Base-by-base conservation (phyloP, 2,329 filamentous ascomycete species). In the Colletotrichum destructivum region DNA sequence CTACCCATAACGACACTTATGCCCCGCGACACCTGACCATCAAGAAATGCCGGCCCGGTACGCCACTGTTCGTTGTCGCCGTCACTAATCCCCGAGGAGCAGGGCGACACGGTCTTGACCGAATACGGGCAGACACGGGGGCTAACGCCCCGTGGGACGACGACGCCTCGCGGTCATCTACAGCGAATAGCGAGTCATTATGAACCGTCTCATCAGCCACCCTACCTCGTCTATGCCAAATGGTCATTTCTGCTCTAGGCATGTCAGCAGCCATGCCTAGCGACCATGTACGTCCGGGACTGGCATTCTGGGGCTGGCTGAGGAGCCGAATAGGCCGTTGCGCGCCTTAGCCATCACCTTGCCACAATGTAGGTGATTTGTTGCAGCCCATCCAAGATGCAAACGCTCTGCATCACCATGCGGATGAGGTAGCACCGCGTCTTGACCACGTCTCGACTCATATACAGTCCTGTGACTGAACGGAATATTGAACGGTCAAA, bases 31-130 rank as follows among this genome's bases (percentile, higher is more conserved):
- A 72, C 70, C 70, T 72, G 70, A 72, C 49, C 57, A 71, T 38
- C 38, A 55, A 71, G 70, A 71, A 71, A 72, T 72, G 70, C 70
- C 61, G 61, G 61, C 66, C 61, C 66, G 66, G 46, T 31, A 72
- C 66, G 56, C 66, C 54, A 72, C 31, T 51, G 21, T 54, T 47
- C 44, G 51, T 52, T 35, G 51, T 57, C 38, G 59, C 52, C 42
- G 46, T 15, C 13, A 49, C 21, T 60, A 21, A 38, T 18, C 47
- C 52, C 40, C 18, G n/a, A 49, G 21, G 54, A 23, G 51, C 35
- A 44, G 59, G 44, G 64, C 21, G 46, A 49, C 59, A 21, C 26
- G 44, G 31, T 26, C 64, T 57, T 71, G 64, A 51, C 60, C 54
- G 16, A 60, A 52, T 44, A 47, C 49, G 46, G 46, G 67, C 38